Evolutionary conservation across 2,329 filamentous ascomycete genomes (phyloP), one percentile per base, ranked within the genome.

Genomic region (Akanthomyces dipterigenus): DNA sequence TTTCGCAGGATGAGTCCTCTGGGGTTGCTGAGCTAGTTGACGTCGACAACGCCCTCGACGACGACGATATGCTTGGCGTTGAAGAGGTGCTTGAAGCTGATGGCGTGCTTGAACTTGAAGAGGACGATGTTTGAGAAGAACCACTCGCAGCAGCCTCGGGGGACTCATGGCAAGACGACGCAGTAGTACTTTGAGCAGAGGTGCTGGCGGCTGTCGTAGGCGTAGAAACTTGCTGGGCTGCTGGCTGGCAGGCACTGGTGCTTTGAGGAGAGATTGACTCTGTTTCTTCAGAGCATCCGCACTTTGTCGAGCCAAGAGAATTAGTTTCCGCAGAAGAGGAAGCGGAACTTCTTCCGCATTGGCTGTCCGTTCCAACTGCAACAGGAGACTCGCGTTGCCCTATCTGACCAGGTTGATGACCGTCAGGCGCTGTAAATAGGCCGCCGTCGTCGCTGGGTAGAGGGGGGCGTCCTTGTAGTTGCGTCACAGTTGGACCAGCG

Each of bases 401-500:
- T 5, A 11, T 16, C 45, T 49, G 58, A 5, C 43, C 42, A 22
- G 36, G 3, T 5, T 34, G 34, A 24, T 51, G 42, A 38, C 16
- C 28, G 18, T 22, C 20, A 3, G 49, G 28, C 14, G 24, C 22
- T 9, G 40, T 55, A 20, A 49, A 14, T 14, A 8, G 42, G 3
- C 20, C 48, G 36, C 20, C 11, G 0, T 38, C 43, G 16, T 4
- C 26, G 24, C 34, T 48, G 20, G 58, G 58, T 18, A 61, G 18
- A 9, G 58, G 26, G 3, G 58, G 58, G 14, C 42, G 50, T 31
- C 58, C 50, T 36, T 55, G 58, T 6, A 55, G 58, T n/a, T 61
- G 58, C 14, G 42, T 55, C 34, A 61, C 24, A 3, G 50, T 61
- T 5, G 58, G 43, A 8, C 58, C 50, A 3, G 31, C 24, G 5